These are phyloP conservation scores for Botrytis paeoniae DNA, from an alignment of 2,329 filamentous ascomycete genomes.

Conservation along the genomic window DNA sequence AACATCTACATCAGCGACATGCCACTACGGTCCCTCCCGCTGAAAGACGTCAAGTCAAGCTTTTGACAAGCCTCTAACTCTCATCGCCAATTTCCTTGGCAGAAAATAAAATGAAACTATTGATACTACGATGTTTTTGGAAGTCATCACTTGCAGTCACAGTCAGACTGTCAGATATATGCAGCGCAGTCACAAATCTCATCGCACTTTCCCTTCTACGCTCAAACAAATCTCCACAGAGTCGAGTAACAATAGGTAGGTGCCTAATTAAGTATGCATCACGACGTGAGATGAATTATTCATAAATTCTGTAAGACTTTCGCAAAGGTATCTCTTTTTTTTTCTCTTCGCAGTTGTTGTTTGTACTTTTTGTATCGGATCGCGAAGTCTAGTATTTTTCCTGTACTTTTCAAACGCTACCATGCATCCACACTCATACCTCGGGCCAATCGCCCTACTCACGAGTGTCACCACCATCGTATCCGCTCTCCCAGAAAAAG, in stretches of 20 bases:
- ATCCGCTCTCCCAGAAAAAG: constrained; percentile 1
- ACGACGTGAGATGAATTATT: not conserved
- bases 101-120: not conserved
- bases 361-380: not conserved
- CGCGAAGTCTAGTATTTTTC: not conserved
- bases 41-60: constrained; percentile 15
- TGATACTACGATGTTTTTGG: not conserved
- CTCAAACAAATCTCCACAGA: not conserved
- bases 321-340: not conserved
- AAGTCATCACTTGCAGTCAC: not conserved
- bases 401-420: not conserved
- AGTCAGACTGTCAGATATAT: not conserved
- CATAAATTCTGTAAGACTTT: not conserved
- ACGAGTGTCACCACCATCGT: not conserved
- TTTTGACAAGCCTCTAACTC: constrained; percentile 11
- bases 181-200: not conserved
- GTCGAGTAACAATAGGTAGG: not conserved
- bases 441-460: not conserved
- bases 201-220: not conserved
- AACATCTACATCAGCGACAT: not conserved
- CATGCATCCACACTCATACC: not conserved
- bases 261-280: not conserved
- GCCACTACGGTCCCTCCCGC: not conserved
- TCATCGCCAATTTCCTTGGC: constrained; percentile 9
- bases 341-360: not conserved